Percentiles rank a stretch among this genome's conserved stretches.
Evolutionary conservation across 2,329 filamentous ascomycete genomes (phyloP).

Genomic region (Aspergillus nomiae): DNA sequence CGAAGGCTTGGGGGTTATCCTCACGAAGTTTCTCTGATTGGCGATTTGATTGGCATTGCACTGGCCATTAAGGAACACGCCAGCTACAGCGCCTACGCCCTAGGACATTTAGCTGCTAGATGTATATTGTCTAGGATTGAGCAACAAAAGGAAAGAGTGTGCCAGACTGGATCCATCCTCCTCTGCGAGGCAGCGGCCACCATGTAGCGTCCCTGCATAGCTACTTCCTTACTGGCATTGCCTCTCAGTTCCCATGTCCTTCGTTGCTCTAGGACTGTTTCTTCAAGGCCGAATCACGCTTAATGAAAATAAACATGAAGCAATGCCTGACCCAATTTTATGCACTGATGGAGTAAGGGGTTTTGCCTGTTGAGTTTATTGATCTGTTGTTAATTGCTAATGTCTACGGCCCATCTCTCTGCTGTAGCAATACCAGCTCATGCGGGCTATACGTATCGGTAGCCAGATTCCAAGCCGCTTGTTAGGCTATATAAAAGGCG

Average conservation of each 20-base stretch:
- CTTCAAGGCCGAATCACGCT: not conserved
- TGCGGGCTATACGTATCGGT: not conserved
- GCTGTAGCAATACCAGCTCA: not conserved
- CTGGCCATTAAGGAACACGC: conserved; percentile 11
- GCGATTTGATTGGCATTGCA: conserved; percentile 28
- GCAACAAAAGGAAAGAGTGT: not conserved
- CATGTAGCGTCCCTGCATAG: not conserved
- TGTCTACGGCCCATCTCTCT: not conserved
- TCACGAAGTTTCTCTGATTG: conserved; percentile 34
- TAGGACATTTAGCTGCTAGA: not conserved
- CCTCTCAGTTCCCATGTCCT: not conserved
- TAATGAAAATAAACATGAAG: not conserved
- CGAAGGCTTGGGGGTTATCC: conserved; percentile 44
- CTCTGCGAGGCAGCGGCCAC: not conserved
- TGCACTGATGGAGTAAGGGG: not conserved
- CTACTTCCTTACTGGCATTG: not conserved
- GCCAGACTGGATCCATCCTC: not conserved
- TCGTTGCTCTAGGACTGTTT: not conserved
- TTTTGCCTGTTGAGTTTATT: not conserved
- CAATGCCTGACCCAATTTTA: not conserved
- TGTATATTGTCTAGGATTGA: not conserved
- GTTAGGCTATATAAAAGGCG: not conserved
- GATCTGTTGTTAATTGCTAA: not conserved
- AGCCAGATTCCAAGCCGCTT: not conserved
- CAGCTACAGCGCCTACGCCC: not conserved